Evolutionary conservation across 768 basidiomycete genomes (phyloP), one percentile per base, ranked within the genome.

Genomic region (Tephrocybe sp.): DNA sequence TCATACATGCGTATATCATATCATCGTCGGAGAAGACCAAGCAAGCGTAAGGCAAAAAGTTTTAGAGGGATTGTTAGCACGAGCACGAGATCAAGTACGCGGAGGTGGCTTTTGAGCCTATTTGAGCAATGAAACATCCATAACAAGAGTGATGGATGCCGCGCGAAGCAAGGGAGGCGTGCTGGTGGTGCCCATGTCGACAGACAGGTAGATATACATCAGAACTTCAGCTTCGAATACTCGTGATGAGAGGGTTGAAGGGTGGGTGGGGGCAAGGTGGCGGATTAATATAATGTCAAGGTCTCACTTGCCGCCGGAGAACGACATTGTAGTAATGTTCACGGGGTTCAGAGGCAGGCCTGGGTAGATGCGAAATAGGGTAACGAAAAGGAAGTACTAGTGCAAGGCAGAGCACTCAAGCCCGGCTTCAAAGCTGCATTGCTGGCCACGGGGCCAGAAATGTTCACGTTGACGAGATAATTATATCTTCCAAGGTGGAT

Each of bases 161-260:
- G 11, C 4, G 13, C 15, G 33, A n/a, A 4, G 8, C 15, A 34
- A 34, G 15, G 45, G 45, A n/a, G n/a, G n/a, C n/a, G n/a, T n/a
- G n/a, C 45, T n/a, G 22, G 31, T 33, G 31, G 21, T 42, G 30
- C 31, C 18, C 19, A 15, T 39, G 27, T 29, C 16, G 23, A 23
- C 46, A 27, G 46, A 47, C 27, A 37, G 24, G 15, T 25, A 19
- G 18, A 18, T 5, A 29, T 5, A 5, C 27, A 29, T 11, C 27
- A 5, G 11, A 29, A 29, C 27, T 5, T n/a, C n/a, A 11, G 27
- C 36, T 33, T 38, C 29, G 30, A 54, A 46, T 24, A 10, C 25
- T 18, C 48, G 16, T 54, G 22, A 54, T 54, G 48, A 53, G 46
- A 37, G 42, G 41, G 33, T 48, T 15, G 31, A 25, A 31, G 33